A percentile compares a stretch with the other conserved stretches of the same genome.
Evolutionary conservation across 805 yeast species (phyloP).

Genomic region (Candida koratica): DNA sequence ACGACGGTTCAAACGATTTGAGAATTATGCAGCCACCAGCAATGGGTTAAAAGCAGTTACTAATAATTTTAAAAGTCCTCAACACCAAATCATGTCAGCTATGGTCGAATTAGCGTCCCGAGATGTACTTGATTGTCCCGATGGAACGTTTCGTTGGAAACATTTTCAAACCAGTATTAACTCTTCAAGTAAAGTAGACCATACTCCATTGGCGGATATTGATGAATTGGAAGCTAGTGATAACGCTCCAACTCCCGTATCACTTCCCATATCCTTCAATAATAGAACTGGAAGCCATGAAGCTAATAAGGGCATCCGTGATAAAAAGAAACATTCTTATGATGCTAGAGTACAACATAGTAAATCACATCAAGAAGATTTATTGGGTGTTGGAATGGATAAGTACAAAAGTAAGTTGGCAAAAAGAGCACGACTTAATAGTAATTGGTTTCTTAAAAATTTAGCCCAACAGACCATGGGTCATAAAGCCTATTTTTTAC

Average conservation of each 20-base stretch:
- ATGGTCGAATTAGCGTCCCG: slow-evolving; percentile 74
- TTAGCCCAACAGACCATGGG: slow-evolving; percentile 51
- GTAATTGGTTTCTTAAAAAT: slow-evolving; percentile 51
- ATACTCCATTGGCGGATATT: slow-evolving; percentile 24
- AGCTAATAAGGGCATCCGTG: slow-evolving; percentile 81
- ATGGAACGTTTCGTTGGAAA: slow-evolving; percentile 50
- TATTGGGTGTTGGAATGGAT: slow-evolving; percentile 73
- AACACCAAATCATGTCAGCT: slow-evolving; percentile 47
- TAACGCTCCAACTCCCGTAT: slow-evolving; percentile 29
- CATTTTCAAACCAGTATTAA: slow-evolving; percentile 21
- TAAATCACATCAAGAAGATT: slow-evolving; percentile 63
- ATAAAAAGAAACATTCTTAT: slow-evolving; percentile 71
- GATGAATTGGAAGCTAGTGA: slow-evolving; percentile 23
- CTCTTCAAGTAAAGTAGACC: slow-evolving; percentile 13
- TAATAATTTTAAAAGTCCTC: slow-evolving; percentile 30
- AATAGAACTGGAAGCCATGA: slow-evolving; percentile 72
- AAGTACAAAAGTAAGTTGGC: slow-evolving; percentile 48
- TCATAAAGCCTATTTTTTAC: slow-evolving; percentile 41
- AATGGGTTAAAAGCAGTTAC: slow-evolving; percentile 47
- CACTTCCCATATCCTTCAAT: slow-evolving; percentile 64
- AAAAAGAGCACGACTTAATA: slow-evolving; percentile 47
- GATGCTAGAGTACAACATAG: slow-evolving; percentile 78
- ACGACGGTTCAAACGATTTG: slow-evolving; percentile 54
- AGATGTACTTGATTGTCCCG: slow-evolving; percentile 50
- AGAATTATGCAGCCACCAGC: slow-evolving; percentile 39